phyloP scores from a whole-genome alignment of 139 green algal species.

The Desmodesmus armatus region DNA sequence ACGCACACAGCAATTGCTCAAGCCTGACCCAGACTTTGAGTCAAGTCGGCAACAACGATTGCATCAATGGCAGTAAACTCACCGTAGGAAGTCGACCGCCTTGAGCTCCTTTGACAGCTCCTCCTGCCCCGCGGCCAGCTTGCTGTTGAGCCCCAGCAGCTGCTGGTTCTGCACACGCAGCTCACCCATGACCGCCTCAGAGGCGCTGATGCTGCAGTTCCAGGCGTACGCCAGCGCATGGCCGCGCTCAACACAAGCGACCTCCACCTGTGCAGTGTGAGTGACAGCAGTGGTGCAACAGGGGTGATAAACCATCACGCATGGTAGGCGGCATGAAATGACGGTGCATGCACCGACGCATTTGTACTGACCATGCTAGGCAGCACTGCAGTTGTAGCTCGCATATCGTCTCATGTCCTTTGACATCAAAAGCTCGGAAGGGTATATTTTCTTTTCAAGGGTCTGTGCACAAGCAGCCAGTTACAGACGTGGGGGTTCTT shows the following conservation, averaged over 20 bases:
- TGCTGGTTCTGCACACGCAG: conserved; percentile 32
- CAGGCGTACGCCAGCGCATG: conserved; percentile 64
- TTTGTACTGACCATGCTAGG: no score
- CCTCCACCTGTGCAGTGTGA: conserved; percentile 63
- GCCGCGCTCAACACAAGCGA: conserved; percentile 72
- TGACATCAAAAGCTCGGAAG: no score
- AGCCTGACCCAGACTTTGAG: no score
- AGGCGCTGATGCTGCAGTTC: conserved; percentile 64
- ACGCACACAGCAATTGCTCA: no score
- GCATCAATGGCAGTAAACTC: no score
- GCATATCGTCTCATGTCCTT: no score
- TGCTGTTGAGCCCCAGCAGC: conserved; percentile 24
- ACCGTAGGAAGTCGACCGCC: conserved; percentile 45
- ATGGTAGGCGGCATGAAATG: background rate
- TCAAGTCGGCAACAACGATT: no score
- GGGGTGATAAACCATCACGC: no score
- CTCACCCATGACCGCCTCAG: conserved; percentile 26
- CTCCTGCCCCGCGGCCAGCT: conserved; percentile 13
- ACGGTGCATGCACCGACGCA: background rate
- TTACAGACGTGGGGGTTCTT: background rate
- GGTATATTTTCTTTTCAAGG: no score
- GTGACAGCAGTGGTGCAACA: no score
- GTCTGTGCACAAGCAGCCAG: no score
- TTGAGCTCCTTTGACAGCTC: conserved; percentile 40
- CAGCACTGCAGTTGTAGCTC: no score